A percentile compares a stretch with the other conserved stretches of the same genome.
Evolutionary conservation across 805 yeast genomes (phyloP).

Genomic region (Saturnispora diversa): DNA sequence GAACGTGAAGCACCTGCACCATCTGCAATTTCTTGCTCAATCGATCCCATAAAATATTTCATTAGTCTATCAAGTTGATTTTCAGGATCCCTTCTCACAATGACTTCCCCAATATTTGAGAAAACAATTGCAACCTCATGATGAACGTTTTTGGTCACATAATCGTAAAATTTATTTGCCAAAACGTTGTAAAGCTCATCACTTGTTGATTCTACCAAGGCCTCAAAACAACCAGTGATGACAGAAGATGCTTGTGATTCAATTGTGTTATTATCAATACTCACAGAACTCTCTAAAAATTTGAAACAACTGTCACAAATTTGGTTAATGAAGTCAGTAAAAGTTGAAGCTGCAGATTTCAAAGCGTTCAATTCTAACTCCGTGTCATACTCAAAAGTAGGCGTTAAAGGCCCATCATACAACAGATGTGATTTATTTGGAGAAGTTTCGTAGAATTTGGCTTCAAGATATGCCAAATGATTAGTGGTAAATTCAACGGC

Average conservation of each 20-base stretch:
- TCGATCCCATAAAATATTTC: conserved; percentile 39
- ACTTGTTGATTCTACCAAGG: conserved; percentile 51
- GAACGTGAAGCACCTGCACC: conserved; percentile 72
- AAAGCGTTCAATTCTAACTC: conserved; percentile 49
- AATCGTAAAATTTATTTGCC: conserved; percentile 43
- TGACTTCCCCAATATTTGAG: conserved; percentile 64
- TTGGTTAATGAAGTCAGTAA: conserved; percentile 48
- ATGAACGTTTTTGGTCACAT: conserved; percentile 50
- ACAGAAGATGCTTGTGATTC: conserved; percentile 40
- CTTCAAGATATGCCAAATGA: conserved; percentile 51
- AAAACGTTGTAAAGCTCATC: conserved; percentile 44
- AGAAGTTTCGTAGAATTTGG: conserved; percentile 30
- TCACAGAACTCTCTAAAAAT: conserved; percentile 63
- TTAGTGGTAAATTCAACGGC: conserved; percentile 54
- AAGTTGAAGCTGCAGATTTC: conserved; percentile 64
- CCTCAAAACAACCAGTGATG: conserved; percentile 33
- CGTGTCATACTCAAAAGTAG: conserved; percentile 33
- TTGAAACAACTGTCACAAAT: conserved; percentile 53
- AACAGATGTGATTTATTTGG: conserved; percentile 19
- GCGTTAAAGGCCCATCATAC: conserved; percentile 20
- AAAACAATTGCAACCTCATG: conserved; percentile 57
- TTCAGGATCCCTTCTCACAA: conserved; percentile 57
- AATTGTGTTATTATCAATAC: conserved; percentile 43
- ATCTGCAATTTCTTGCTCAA: conserved; percentile 66
- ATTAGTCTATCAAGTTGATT: conserved; percentile 38